Evolutionary conservation across 768 basidiomycete genomes (phyloP), one percentile per base, ranked within the genome.

Genomic region (Fistulinella prunicolor): DNA sequence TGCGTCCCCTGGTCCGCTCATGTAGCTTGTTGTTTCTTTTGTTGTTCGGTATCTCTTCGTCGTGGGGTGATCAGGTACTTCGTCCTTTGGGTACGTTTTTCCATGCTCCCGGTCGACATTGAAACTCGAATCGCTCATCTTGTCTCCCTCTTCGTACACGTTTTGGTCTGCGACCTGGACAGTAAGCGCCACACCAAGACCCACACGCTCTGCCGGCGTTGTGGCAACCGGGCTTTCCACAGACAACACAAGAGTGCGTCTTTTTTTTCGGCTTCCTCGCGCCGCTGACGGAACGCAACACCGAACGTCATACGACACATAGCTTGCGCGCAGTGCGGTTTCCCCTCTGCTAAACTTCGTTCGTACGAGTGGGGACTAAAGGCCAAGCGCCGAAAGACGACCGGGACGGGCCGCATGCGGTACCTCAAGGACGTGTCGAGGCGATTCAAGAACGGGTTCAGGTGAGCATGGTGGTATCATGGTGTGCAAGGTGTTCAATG

Each of bases 361-460:
- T 94, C 91, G 63, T 98, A 84, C 73, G 89, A 97, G 74, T 98
- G 96, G 96, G 93, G 94, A 58, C 80, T 85, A 69, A 99, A 99
- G 82, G 96, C 96, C 46, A 97, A 98, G 85, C 87, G 96, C 74
- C 87, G 95, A 84, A 96, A 95, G 86, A 98, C 95, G 40, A 97
- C 96, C 50, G 96, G 96, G 51, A 94, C 95, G 57, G 95, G 95
- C 57, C 81, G 94, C 65, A 96, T 96, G 94, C 75, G 78, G 51
- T 84, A 93, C 81, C 80, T 98, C 72, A 96, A 94, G 80, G 71
- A 78, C 44, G 95, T 98, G 36, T 85, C 87, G 61, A 83, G 94
- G 68, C 82, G 92, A 60, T 98, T 97, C 87, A 98, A 98, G 86
- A 97, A 96, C 67, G 93, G 95, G 47, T 97, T 95, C 84, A 83